Evolutionary conservation across 106 monocot species (phyloP).

Genomic region (Dendrobium chrysotoxum): DNA sequence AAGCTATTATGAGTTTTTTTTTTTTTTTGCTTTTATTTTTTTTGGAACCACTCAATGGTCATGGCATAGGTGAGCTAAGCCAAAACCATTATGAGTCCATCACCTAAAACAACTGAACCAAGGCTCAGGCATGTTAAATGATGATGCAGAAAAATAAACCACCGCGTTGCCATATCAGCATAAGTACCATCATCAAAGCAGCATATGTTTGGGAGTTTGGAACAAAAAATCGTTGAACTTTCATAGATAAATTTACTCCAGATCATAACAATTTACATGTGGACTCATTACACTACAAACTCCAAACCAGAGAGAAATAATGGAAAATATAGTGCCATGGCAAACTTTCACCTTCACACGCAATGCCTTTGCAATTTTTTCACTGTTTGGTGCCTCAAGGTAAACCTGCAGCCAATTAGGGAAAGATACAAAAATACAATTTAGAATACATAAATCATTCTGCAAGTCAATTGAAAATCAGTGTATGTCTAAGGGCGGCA

Average conservation of each 20-base stretch:
- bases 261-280: background rate
- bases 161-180: background rate
- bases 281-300: background rate
- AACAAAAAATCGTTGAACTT: background rate
- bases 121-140: background rate
- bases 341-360: constrained; percentile 45
- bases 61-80: no score
- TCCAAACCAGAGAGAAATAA: background rate
- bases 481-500: background rate
- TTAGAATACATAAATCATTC: background rate
- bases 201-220: background rate
- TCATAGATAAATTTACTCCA: background rate
- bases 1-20: background rate
- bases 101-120: background rate
- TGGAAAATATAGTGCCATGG: background rate
- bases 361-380: constrained; percentile 51
- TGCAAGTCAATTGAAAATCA: background rate
- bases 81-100: no score
- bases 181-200: background rate
- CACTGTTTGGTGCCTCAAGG: constrained; percentile 58
- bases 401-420: constrained; percentile 48
- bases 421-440: background rate
- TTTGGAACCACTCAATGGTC: no score
- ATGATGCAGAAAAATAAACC: background rate
- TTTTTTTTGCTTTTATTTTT: no score